These are phyloP conservation scores for Lasiosphaeris hirsuta DNA, from an alignment of 495 filamentous ascomycete species.

Conservation along the genomic window DNA sequence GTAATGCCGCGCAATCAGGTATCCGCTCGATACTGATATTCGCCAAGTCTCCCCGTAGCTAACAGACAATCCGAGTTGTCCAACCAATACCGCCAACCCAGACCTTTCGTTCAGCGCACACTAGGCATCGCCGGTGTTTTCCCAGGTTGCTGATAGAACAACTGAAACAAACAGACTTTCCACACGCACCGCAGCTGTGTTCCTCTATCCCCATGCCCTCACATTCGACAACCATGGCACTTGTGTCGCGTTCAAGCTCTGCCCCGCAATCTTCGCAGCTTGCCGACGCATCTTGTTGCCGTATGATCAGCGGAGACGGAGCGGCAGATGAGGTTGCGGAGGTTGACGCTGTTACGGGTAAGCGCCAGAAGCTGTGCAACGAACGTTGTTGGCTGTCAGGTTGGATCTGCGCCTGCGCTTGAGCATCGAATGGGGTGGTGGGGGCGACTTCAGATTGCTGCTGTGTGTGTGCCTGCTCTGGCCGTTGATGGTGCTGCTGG, in stretches of 20 bases:
- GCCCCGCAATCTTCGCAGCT: constrained; percentile 45
- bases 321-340: constrained; percentile 14
- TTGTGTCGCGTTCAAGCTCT: constrained; percentile 21
- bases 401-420: constrained; percentile 13
- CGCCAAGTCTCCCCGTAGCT: background rate
- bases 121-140: constrained; percentile 41
- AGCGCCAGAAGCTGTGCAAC: constrained; percentile 47
- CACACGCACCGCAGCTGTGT: constrained; percentile 36
- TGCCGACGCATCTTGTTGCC: constrained; percentile 16
- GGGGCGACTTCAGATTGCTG: background rate
- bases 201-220: constrained; percentile 20
- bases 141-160: constrained; percentile 48
- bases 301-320: background rate
- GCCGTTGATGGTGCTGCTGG: constrained; percentile 34
- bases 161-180: constrained; percentile 46
- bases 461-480: constrained; percentile 4
- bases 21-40: background rate
- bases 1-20: background rate
- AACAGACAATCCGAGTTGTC: background rate
- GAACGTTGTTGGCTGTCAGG: constrained; percentile 34
- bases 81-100: constrained; percentile 18
- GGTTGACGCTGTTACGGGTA: constrained; percentile 27
- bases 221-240: constrained; percentile 27
- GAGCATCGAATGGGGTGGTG: constrained; percentile 7
- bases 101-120: constrained; percentile 36